A percentile compares a stretch with the other conserved stretches of the same genome.
phyloP scores from a whole-genome alignment of 345 rosid genomes.

The Citrus trifoliata region DNA sequence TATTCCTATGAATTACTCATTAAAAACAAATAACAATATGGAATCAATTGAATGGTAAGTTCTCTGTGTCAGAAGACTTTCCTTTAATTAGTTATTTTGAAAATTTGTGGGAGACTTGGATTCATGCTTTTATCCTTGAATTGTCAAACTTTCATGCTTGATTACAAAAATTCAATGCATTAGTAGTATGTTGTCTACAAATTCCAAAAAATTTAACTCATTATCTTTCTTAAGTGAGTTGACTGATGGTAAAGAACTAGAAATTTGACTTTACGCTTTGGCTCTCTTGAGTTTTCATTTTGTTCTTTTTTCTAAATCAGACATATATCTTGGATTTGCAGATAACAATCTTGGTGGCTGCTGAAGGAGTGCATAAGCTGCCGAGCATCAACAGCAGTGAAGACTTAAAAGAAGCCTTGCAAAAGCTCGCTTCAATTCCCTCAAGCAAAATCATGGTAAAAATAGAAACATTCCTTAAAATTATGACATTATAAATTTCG shows the following conservation, averaged over 20 bases:
- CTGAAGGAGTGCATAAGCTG: slow-evolving; percentile 78
- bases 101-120: no score
- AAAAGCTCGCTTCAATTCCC: slow-evolving; percentile 73
- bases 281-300: not conserved
- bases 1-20: not conserved
- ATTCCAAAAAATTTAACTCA: not conserved
- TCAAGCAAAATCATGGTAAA: slow-evolving; percentile 69
- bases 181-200: not conserved
- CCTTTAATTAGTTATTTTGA: no score
- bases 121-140: not conserved
- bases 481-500: not conserved
- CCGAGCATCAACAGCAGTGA: slow-evolving; percentile 59
- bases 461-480: not conserved
- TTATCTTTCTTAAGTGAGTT: not conserved
- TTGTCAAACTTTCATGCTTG: not conserved
- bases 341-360: slow-evolving; percentile 93
- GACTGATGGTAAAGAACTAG: not conserved
- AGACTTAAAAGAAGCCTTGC: slow-evolving; percentile 84
- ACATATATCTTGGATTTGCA: slow-evolving; percentile 21
- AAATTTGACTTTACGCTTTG: not conserved
- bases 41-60: not conserved
- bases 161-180: not conserved
- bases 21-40: not conserved
- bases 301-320: not conserved
- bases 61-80: not conserved